These are phyloP conservation scores for Hypholoma sublateritium DNA, from an alignment of 768 basidiomycete genomes.

Conservation along the genomic window DNA sequence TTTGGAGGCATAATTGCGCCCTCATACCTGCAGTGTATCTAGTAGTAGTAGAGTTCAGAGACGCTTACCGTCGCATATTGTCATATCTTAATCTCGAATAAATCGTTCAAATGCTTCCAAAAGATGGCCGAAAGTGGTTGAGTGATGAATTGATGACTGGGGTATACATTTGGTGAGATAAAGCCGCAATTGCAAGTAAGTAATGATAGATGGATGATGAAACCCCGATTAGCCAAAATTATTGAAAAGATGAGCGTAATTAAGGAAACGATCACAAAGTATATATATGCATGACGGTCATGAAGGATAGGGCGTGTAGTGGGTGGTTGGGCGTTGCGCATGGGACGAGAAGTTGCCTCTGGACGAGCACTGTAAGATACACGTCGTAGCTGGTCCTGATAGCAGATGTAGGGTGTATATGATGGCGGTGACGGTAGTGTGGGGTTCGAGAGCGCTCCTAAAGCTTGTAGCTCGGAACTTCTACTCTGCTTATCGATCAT, in stretches of 20 bases:
- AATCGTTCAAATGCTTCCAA: background rate
- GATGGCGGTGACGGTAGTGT: background rate
- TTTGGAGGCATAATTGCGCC: constrained; percentile 13
- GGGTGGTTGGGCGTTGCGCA: background rate
- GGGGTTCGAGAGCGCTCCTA: background rate
- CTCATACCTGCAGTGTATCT: constrained; percentile 22
- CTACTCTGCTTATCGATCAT: constrained; percentile 7
- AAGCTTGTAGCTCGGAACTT: background rate
- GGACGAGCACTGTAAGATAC: constrained; percentile 1
- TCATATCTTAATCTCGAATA: constrained; percentile 9
- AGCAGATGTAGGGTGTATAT: background rate
- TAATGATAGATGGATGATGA: constrained; percentile 7
- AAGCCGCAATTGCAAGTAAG: constrained; percentile 8
- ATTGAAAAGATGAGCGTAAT: constrained; percentile 7
- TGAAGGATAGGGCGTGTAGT: constrained; percentile 12
- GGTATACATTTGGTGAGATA: constrained; percentile 4
- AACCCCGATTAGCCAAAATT: constrained; percentile 7
- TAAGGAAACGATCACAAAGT: constrained; percentile 5
- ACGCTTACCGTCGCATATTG: constrained; percentile 11
- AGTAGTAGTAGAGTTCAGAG: constrained; percentile 13
- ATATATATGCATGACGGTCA: constrained; percentile 19
- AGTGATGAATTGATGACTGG: constrained; percentile 9
- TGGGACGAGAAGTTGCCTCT: background rate
- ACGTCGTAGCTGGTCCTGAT: background rate
- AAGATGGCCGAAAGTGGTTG: background rate